Evolutionary conservation across 352 stramenopile genomes (phyloP), one percentile per base, ranked within the genome.

Genomic region (Albugo candida): DNA sequence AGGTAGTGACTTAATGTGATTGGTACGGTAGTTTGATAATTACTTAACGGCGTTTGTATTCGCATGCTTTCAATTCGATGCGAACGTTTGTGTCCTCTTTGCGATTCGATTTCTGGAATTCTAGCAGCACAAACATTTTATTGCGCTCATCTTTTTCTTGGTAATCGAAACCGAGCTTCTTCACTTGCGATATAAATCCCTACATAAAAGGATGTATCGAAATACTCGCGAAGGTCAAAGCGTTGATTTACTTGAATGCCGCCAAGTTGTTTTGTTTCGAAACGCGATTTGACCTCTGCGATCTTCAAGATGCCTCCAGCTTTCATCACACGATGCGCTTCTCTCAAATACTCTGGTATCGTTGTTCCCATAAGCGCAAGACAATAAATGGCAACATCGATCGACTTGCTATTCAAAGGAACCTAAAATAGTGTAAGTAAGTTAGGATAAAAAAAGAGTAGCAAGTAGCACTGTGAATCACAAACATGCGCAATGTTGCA

Each of bases 341-440:
- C 95, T 14, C 81, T 53, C n/a, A 99, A 60, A 68, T 98, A 99
- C 55, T 98, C 92, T 19, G 80, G 70, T 36, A 98, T 70, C 55
- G 95, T 97, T 18, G 88, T 98, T 18, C 95, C 95, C 95, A 99
- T 99, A 20, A 99, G 74, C 17, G 93, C 89, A 18, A 99, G 72
- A 59, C 88, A 98, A 61, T 98, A 99, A 13, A 99, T 80, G 13
- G 65, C 93, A 47, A 98, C 83, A 63, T 99, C 92, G 2, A 98
- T 71, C 14, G 64, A 83, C 45, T 63, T 65, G 51, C 95, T 59
- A 1, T 64, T 38, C 11, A 99, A 66, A 17, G 94, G 95, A 27
- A 97, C 91, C 69, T 95, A 59, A n/a, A 41, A 49, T 17, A 52
- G 34, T 50, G 39, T 58, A 63, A 11, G 41, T 53, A 13, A 48